Conservation (phyloP, 2,329 filamentous ascomycete genomes). For the Xylaria sp. region DNA sequence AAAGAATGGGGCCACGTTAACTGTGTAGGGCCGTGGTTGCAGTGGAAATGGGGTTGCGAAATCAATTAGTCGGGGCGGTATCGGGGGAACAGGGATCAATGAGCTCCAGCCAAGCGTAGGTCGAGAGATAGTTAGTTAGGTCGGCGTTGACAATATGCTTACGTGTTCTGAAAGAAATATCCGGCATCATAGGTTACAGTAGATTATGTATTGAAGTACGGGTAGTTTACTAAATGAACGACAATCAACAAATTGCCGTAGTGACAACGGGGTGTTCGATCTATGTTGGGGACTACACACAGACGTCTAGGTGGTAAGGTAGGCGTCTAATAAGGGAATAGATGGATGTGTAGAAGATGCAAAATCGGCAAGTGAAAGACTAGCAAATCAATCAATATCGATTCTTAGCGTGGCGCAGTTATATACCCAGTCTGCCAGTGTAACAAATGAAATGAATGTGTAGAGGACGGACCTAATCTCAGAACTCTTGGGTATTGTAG, state of each 20-base stretch:
- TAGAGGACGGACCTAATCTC: neutral
- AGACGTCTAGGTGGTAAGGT: neutral
- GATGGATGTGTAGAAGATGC: neutral
- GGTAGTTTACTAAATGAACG: neutral
- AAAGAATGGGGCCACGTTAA: neutral
- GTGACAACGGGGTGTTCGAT: neutral
- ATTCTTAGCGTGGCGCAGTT: neutral
- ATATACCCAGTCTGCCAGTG: neutral
- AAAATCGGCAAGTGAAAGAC: neutral
- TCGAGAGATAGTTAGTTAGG: neutral
- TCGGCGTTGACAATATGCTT: neutral
- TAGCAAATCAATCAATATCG: neutral
- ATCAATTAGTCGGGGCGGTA: slow-evolving; percentile 9
- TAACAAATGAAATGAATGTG: neutral
- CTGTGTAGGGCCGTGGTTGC: neutral
- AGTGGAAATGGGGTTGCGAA: slow-evolving; percentile 8
- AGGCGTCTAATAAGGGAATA: neutral
- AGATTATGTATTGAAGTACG: neutral
- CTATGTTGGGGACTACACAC: neutral
- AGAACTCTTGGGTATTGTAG: neutral
- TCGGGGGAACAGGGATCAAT: slow-evolving; percentile 12
- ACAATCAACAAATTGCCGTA: neutral
- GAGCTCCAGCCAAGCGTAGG: neutral
- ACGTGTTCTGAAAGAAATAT: neutral
- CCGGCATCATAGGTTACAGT: neutral